These are phyloP conservation scores for Debaryomyces hansenii DNA, from an alignment of 805 yeast species.

Conservation along the genomic window DNA sequence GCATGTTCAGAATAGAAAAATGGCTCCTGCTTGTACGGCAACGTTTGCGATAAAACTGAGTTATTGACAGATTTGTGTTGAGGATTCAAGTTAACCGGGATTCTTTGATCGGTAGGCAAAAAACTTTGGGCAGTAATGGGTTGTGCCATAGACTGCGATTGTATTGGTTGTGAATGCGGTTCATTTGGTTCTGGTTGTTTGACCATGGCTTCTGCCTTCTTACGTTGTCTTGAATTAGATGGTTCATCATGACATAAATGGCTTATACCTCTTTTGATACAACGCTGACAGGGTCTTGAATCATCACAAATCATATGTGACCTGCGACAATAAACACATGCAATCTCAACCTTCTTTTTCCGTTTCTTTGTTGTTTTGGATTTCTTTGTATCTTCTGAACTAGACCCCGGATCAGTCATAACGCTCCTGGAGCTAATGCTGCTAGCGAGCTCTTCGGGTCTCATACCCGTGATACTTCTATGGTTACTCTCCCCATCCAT, in stretches of 20 bases:
- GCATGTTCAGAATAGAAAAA: slow-evolving; percentile 88
- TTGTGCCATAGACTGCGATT: slow-evolving; percentile 1
- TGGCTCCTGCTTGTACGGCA: slow-evolving; percentile 62
- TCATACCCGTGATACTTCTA: too few species aligned
- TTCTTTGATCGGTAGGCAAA: not conserved
- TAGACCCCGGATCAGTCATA: not conserved
- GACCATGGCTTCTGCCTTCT: slow-evolving; percentile 30
- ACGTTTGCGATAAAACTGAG: slow-evolving; percentile 38
- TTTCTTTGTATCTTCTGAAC: slow-evolving; percentile 1
- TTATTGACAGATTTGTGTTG: slow-evolving; percentile 13
- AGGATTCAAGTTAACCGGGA: slow-evolving; percentile 3
- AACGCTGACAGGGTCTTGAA: slow-evolving; percentile 71
- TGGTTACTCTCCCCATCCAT: too few species aligned
- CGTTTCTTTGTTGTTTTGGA: slow-evolving; percentile 22
- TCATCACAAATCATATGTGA: slow-evolving; percentile 94
- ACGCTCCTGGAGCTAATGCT: not conserved
- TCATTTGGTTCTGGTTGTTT: not conserved
- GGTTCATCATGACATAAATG: slow-evolving; percentile 84
- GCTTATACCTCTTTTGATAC: slow-evolving; percentile 83
- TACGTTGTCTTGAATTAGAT: slow-evolving; percentile 41
- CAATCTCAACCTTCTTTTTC: slow-evolving; percentile 57
- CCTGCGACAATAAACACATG: slow-evolving; percentile 89
- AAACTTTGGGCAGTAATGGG: not conserved
- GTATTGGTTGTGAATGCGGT: slow-evolving; percentile 3
- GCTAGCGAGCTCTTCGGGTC: too few species aligned